Evolutionary conservation across 345 rosid species (phyloP).

Genomic region (Populus ilicifolia): DNA sequence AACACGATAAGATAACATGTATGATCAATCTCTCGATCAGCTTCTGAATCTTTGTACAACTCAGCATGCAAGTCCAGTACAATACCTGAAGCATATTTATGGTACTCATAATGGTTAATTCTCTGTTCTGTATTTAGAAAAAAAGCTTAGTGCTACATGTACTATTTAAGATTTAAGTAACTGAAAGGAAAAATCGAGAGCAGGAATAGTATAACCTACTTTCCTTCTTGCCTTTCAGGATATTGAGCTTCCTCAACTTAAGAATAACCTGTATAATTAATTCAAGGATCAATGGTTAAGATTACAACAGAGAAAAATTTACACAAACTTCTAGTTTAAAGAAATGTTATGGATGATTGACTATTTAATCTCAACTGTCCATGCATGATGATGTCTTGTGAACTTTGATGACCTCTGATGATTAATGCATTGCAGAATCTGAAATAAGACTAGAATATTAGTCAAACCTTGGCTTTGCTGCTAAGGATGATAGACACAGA

Average conservation of each 20-base stretch:
- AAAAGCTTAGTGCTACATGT: no score
- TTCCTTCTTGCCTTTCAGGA: conserved; percentile 66
- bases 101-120: background rate
- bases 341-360: no score
- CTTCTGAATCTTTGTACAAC: conserved; percentile 15
- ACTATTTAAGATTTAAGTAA: background rate
- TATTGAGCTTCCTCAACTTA: conserved; percentile 53
- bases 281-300: background rate
- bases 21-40: background rate
- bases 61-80: conserved; percentile 61
- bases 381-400: no score
- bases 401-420: background rate
- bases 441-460: background rate
- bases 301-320: no score
- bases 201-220: conserved; percentile 35
- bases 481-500: conserved; percentile 54
- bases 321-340: no score
- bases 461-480: conserved; percentile 57
- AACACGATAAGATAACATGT: conserved; percentile 61
- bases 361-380: no score
- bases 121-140: background rate
- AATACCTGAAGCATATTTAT: conserved; percentile 40
- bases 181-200: background rate
- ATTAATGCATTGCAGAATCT: background rate
- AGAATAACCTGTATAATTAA: conserved; percentile 56